Evolutionary conservation across 164 flowering plant genomes (phyloP).

Genomic region (Tetracentron sinense): DNA sequence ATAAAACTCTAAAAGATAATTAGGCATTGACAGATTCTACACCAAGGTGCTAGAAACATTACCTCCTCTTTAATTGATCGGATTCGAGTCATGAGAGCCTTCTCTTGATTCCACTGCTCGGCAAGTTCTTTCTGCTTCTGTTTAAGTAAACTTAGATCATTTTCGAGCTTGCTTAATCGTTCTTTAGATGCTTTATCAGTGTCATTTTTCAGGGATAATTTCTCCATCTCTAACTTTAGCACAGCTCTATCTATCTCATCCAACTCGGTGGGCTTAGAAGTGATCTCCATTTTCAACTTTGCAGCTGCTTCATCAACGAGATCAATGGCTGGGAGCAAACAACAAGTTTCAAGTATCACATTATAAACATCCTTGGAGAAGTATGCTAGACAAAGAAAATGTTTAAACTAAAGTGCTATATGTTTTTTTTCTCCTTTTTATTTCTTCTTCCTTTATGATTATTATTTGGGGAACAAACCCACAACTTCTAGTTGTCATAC

Average conservation of each 20-base stretch:
- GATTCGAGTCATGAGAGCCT: conserved; percentile 66
- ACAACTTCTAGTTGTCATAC: no score
- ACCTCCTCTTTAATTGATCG: conserved; percentile 94
- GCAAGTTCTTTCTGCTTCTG: conserved; percentile 73
- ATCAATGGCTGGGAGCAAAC: conserved; percentile 69
- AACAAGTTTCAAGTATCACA: no score
- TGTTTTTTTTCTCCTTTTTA: no score
- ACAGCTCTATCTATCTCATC: conserved; percentile 91
- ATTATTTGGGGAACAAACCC: no score
- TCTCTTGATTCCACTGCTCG: conserved; percentile 81
- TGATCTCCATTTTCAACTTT: conserved; percentile 96
- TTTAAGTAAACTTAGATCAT: conserved; percentile 62
- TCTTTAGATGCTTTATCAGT: conserved; percentile 84
- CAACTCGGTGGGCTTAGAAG: conserved; percentile 91
- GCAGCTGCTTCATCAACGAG: conserved; percentile 99
- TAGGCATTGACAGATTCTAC: background rate
- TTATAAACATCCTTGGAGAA: no score
- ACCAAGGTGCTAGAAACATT: conserved; percentile 1
- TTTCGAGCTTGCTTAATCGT: conserved; percentile 70
- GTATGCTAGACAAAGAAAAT: no score
- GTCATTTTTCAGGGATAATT: conserved; percentile 80
- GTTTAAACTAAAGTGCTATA: no score
- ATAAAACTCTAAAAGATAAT: background rate
- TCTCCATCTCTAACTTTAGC: conserved; percentile 86
- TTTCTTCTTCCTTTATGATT: no score